Evolutionary conservation across 2,329 filamentous ascomycete species (phyloP).

Genomic region (Clonostachys sp.): DNA sequence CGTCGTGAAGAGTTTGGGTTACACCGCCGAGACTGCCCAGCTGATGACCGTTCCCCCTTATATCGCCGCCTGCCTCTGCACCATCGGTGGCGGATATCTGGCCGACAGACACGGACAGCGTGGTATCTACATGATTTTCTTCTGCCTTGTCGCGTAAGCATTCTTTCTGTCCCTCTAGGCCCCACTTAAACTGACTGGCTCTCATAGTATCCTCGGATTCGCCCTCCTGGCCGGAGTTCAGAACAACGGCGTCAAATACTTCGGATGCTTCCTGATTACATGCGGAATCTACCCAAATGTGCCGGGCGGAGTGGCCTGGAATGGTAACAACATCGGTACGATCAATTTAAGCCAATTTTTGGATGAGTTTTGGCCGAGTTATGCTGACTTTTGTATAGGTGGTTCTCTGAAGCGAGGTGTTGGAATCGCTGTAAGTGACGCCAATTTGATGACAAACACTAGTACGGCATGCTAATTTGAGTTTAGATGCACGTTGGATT

Average conservation of each 20-base stretch:
- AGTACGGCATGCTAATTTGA: too few species aligned
- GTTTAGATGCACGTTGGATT: too few species aligned
- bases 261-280: constrained; percentile 37
- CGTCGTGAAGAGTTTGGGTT: constrained; percentile 27
- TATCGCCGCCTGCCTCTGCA: constrained; percentile 27
- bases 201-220: constrained; percentile 21
- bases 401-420: constrained; percentile 49
- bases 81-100: constrained; percentile 32
- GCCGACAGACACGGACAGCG: constrained; percentile 30
- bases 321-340: constrained; percentile 50
- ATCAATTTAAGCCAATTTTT: too few species aligned
- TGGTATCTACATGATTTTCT: constrained; percentile 29
- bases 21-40: constrained; percentile 26
- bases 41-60: constrained; percentile 32
- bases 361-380: too few species aligned
- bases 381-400: too few species aligned
- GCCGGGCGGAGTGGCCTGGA: constrained; percentile 52
- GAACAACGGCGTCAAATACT: constrained; percentile 37
- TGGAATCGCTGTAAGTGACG: constrained; percentile 52
- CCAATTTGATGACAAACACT: too few species aligned
- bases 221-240: constrained; percentile 20
- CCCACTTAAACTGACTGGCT: not conserved
- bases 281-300: constrained; percentile 45
- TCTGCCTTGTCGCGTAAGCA: constrained; percentile 26
- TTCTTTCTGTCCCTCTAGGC: not conserved